Evolutionary conservation across 352 stramenopile genomes (phyloP).

Genomic region (Sclerospora graminicola): DNA sequence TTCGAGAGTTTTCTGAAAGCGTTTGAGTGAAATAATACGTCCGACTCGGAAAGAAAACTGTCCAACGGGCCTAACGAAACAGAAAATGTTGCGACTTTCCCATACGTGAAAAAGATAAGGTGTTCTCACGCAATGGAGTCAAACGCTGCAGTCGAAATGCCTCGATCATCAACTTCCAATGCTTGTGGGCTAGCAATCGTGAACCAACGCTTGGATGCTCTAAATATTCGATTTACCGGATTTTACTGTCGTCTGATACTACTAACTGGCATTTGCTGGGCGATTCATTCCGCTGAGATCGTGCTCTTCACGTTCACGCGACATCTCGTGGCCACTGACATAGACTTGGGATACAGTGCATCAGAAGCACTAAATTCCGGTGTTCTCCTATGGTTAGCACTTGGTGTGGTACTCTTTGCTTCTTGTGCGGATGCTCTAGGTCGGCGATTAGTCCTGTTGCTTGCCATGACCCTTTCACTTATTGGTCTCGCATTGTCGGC

Average conservation of each 20-base stretch:
- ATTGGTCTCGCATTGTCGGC: slow-evolving; percentile 35
- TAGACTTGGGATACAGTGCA: slow-evolving; percentile 33
- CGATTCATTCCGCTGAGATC: slow-evolving; percentile 69
- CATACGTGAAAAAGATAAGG: too few species aligned
- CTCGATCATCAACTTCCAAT: too few species aligned
- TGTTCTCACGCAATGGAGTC: too few species aligned
- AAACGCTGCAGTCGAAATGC: too few species aligned
- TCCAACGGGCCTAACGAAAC: too few species aligned
- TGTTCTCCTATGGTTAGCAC: slow-evolving; percentile 39
- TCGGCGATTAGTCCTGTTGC: slow-evolving; percentile 56
- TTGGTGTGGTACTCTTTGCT: slow-evolving; percentile 63
- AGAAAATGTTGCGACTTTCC: too few species aligned
- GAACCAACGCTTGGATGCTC: too few species aligned
- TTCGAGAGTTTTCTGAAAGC: too few species aligned
- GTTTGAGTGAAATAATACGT: too few species aligned
- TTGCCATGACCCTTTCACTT: slow-evolving; percentile 57
- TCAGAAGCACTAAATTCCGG: slow-evolving; percentile 21
- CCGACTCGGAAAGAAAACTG: too few species aligned
- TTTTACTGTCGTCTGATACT: slow-evolving; percentile 63
- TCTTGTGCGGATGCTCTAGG: slow-evolving; percentile 38
- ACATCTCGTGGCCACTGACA: slow-evolving; percentile 22
- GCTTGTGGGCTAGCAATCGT: too few species aligned
- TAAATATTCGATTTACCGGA: too few species aligned
- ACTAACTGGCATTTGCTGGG: slow-evolving; percentile 56
- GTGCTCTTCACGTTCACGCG: slow-evolving; percentile 69